Evolutionary conservation across 2,329 filamentous ascomycete genomes (phyloP), one percentile per base, ranked within the genome.

Genomic region (Colletotrichum salicis): DNA sequence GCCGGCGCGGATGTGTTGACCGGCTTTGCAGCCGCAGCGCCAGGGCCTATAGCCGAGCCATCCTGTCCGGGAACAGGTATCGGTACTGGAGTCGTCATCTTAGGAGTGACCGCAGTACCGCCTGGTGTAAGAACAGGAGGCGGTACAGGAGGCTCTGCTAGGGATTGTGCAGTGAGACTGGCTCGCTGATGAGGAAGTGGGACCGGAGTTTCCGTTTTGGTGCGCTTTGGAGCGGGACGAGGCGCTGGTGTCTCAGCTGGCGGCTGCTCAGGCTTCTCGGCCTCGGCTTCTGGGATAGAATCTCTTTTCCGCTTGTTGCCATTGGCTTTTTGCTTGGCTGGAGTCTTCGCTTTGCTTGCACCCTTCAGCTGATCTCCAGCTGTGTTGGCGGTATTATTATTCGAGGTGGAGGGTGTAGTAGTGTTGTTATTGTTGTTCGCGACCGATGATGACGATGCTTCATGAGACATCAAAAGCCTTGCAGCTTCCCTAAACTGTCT

Each of bases 141-240:
- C 37, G 63, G 61, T 52, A 73, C 66, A 10, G 74, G 67, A 48
- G 75, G 74, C 37, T 74, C 71, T 4, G 67, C 51, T 27, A 68
- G 41, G 8, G 65, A 58, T 35, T 76, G 74, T 3, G 71, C 63
- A 24, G 37, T 41, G 48, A 76, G 64, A 67, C 78, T 80, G 76
- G 76, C 76, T 75, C 73, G 79, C 75, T 83, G 82, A 31, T 82
- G 80, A 15, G 84, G 84, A 54, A 84, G 84, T 60, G 86, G 87
- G 35, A 89, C 83, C 12, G 88, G 88, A 15, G 88, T 90, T 78
- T 90, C 88, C 29, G 85, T 89, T 78, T 89, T 90, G 73, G 82
- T 86, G 41, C 87, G 85, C 77, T 90, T 90, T 31, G 81, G 69
- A 67, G 81, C 82, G 35, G 85, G 85, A 41, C 79, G 81, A n/a